Conservation (phyloP, 2,329 filamentous ascomycete genomes). For the Xylaria sp. region DNA sequence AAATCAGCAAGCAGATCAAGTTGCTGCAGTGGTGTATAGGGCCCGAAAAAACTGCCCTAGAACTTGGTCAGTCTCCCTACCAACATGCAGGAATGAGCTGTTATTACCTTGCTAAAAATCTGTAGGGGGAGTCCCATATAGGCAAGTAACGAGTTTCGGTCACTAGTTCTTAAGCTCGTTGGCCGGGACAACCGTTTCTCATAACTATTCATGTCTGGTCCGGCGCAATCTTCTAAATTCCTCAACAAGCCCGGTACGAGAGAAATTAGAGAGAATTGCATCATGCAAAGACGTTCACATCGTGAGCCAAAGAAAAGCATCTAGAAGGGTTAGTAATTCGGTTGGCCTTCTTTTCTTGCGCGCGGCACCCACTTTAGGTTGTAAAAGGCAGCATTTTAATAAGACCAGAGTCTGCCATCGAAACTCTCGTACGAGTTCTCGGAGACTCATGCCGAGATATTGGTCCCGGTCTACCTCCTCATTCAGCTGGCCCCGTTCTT, state of each 20-base stretch:
- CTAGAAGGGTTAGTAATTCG: constrained; percentile 57
- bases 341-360: no score
- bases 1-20: constrained; percentile 93
- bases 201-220: constrained; percentile 89
- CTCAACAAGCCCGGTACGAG: constrained; percentile 92
- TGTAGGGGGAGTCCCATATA: constrained; percentile 97
- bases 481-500: constrained; percentile 64
- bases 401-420: constrained; percentile 93
- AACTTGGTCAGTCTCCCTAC: constrained; percentile 25
- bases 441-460: constrained; percentile 86
- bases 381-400: constrained; percentile 91
- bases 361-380: constrained; percentile 79
- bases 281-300: constrained; percentile 96
- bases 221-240: constrained; percentile 92
- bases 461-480: constrained; percentile 83
- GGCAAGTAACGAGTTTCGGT: constrained; percentile 86
- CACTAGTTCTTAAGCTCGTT: constrained; percentile 89
- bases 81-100: not conserved
- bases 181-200: constrained; percentile 79
- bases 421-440: constrained; percentile 94
- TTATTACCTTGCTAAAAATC: constrained; percentile 84
- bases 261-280: constrained; percentile 96
- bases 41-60: constrained; percentile 91
- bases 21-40: constrained; percentile 96
- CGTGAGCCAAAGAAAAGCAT: constrained; percentile 99